These are phyloP conservation scores for Rosa multiflora DNA, from an alignment of 306 rosid genomes.

Conservation along the genomic window DNA sequence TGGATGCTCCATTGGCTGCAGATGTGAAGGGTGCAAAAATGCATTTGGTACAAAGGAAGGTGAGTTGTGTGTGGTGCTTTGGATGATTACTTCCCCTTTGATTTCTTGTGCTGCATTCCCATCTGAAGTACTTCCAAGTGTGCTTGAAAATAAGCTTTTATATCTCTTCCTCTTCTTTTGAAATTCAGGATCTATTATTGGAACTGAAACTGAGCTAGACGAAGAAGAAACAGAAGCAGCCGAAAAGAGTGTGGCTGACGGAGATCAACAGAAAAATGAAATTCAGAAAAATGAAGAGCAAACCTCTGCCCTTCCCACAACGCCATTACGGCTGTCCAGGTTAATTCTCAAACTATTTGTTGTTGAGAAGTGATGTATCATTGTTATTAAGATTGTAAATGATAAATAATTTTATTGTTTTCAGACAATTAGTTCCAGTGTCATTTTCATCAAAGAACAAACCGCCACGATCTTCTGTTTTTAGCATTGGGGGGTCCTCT, in stretches of 20 bases:
- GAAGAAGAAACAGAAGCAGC: constrained; percentile 74
- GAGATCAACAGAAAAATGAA: constrained; percentile 44
- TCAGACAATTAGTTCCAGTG: constrained; percentile 53
- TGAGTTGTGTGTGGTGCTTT: constrained; percentile 34
- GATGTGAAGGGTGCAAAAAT: constrained; percentile 90
- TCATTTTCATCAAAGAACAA: constrained; percentile 65
- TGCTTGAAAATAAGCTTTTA: neutral
- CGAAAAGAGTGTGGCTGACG: constrained; percentile 46
- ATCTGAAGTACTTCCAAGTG: neutral
- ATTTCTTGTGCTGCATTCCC: constrained; percentile 3
- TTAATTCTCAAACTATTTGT: constrained; percentile 27
- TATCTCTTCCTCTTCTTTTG: constrained; percentile 8
- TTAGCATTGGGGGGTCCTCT: constrained; percentile 52
- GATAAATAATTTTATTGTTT: constrained; percentile 4
- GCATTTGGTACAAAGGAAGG: constrained; percentile 84
- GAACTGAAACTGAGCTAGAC: constrained; percentile 52
- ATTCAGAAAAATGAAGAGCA: constrained; percentile 55
- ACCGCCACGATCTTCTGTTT: constrained; percentile 59
- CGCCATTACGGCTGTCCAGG: constrained; percentile 72
- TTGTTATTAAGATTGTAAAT: constrained; percentile 19
- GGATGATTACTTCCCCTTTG: neutral
- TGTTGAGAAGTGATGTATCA: constrained; percentile 16
- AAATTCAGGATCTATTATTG: constrained; percentile 51
- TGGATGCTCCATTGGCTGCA: constrained; percentile 81
- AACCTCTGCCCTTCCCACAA: constrained; percentile 44